A percentile compares a stretch with the other conserved stretches of the same genome.
phyloP scores from a whole-genome alignment of 805 yeast species.

The Pichia deserticola region DNA sequence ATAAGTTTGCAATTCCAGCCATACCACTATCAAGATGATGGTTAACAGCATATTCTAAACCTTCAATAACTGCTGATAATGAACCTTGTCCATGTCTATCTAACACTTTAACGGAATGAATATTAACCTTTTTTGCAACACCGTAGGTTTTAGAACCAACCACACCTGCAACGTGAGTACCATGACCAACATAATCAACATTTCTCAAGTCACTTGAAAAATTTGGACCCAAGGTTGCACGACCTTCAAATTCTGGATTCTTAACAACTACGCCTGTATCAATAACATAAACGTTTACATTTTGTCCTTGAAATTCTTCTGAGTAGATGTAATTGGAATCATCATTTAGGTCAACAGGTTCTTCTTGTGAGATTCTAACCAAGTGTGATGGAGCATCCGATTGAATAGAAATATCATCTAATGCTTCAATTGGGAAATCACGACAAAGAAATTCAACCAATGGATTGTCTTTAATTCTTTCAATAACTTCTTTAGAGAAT shows the following conservation, averaged over 20 bases:
- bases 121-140: conserved; percentile 61
- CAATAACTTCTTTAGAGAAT: conserved; percentile 41
- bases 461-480: conserved; percentile 47
- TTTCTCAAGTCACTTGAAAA: conserved; percentile 55
- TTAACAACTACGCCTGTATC: conserved; percentile 73
- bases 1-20: conserved; percentile 67
- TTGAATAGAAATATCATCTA: conserved; percentile 35
- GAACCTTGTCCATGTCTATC: conserved; percentile 65
- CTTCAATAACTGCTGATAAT: conserved; percentile 55
- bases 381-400: conserved; percentile 43
- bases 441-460: conserved; percentile 62
- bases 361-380: conserved; percentile 51
- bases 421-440: conserved; percentile 54
- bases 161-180: conserved; percentile 89
- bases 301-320: conserved; percentile 40
- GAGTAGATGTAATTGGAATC: conserved; percentile 43
- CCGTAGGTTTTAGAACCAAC: conserved; percentile 77
- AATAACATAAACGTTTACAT: conserved; percentile 66
- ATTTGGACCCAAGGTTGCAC: conserved; percentile 54
- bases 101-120: conserved; percentile 72
- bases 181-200: conserved; percentile 74
- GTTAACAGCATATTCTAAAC: conserved; percentile 60
- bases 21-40: conserved; percentile 35
- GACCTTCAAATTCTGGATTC: conserved; percentile 57
- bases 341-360: conserved; percentile 17